These are phyloP conservation scores for Didymellaceae sp. DNA, from an alignment of 2,329 filamentous ascomycete species.

Conservation along the genomic window DNA sequence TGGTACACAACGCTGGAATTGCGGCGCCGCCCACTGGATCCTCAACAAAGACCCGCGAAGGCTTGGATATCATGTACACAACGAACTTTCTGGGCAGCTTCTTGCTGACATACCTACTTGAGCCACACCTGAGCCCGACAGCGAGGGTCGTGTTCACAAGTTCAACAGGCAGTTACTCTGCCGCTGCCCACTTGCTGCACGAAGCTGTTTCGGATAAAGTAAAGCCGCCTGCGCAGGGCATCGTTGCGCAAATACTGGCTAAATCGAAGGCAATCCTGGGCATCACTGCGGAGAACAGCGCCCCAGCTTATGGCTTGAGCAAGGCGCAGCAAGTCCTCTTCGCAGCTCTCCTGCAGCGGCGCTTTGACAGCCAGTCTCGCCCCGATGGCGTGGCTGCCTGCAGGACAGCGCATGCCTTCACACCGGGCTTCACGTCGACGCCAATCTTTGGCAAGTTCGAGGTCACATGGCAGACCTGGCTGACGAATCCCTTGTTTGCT, in stretches of 20 bases:
- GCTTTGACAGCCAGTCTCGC: conserved; percentile 10
- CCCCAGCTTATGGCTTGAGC: conserved; percentile 11
- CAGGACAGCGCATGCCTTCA: conserved; percentile 17
- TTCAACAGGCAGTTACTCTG: conserved; percentile 18
- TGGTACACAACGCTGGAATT: conserved; percentile 28
- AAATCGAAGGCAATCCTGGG: background rate
- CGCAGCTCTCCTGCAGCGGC: conserved; percentile 13
- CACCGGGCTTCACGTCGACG: conserved; percentile 20
- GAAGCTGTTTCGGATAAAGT: background rate
- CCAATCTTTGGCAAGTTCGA: conserved; percentile 20
- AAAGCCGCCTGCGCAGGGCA: background rate
- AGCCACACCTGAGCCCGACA: conserved; percentile 3
- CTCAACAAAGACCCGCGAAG: conserved; percentile 6
- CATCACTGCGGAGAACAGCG: background rate
- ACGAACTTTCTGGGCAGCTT: conserved; percentile 27
- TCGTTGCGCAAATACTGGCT: background rate
- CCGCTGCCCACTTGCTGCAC: background rate
- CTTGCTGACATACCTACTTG: conserved; percentile 23
- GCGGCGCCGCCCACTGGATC: background rate
- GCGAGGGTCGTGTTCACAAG: conserved; percentile 24
- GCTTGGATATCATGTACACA: conserved; percentile 15
- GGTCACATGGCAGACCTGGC: conserved; percentile 17
- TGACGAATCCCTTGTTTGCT: conserved; percentile 19
- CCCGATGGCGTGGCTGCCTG: background rate
- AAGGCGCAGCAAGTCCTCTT: conserved; percentile 27